Conservation (phyloP, 1,139 yeast species). For the Pichia cactophila region DNA sequence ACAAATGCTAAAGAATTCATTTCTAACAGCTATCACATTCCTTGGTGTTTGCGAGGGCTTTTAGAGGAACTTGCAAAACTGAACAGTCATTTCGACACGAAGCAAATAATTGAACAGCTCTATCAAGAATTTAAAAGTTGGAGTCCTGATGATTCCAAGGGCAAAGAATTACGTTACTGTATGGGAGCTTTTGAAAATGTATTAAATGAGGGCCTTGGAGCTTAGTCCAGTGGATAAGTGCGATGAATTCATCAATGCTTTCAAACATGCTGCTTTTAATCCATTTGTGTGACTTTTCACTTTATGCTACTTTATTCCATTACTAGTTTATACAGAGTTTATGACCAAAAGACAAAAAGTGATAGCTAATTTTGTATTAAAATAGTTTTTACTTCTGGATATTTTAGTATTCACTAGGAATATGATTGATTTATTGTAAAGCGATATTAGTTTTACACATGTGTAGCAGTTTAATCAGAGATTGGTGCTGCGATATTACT, state of each 20-base stretch:
- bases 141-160: slow-evolving; percentile 34
- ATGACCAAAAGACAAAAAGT: too few species aligned
- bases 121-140: slow-evolving; percentile 33
- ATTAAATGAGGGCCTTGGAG: slow-evolving; percentile 10
- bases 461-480: too few species aligned
- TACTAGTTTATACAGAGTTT: too few species aligned
- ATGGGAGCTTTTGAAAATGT: slow-evolving; percentile 23
- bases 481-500: too few species aligned
- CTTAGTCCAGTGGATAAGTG: not conserved
- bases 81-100: slow-evolving; percentile 35
- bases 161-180: slow-evolving; percentile 37
- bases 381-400: too few species aligned
- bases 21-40: slow-evolving; percentile 46
- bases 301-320: too few species aligned
- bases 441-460: not conserved
- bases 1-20: slow-evolving; percentile 40
- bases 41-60: slow-evolving; percentile 54
- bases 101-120: slow-evolving; percentile 29
- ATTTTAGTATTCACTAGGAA: too few species aligned
- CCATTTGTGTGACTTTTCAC: too few species aligned
- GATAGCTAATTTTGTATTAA: too few species aligned
- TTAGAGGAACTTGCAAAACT: slow-evolving; percentile 43
- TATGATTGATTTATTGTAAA: too few species aligned
- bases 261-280: too few species aligned
- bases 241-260: too few species aligned